Percentiles rank a stretch among this genome's conserved stretches.
These are phyloP conservation scores for Chlorella sp. DNA, from an alignment of 139 green algal species.

Conservation along the genomic window DNA sequence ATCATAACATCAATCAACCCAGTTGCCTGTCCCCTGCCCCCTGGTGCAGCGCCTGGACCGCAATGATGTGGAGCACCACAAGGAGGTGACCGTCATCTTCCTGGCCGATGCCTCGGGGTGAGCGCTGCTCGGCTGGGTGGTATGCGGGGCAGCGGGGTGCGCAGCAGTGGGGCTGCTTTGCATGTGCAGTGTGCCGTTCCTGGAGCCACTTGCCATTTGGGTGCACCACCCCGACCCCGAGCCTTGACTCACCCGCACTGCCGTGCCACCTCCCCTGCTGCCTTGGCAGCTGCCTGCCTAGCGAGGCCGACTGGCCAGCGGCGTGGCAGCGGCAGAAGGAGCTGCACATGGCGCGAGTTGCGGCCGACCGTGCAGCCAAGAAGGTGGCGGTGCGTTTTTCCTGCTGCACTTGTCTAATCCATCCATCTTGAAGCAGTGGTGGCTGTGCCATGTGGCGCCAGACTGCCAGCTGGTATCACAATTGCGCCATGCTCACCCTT, in stretches of 20 bases:
- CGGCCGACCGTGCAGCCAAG: conserved; percentile 36
- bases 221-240: too few species aligned
- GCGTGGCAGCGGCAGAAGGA: conserved; percentile 57
- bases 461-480: too few species aligned
- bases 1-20: too few species aligned
- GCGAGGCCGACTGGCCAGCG: conserved; percentile 51
- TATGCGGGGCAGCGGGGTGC: neutral
- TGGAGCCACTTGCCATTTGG: too few species aligned
- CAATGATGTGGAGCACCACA: conserved; percentile 32
- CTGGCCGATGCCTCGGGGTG: conserved; percentile 50
- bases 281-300: conserved; percentile 49
- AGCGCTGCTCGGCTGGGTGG: neutral
- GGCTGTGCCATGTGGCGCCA: too few species aligned
- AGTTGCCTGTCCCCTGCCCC: too few species aligned
- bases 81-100: conserved; percentile 71
- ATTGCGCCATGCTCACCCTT: too few species aligned
- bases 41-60: conserved; percentile 29
- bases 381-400: conserved; percentile 19
- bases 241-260: neutral
- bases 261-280: neutral
- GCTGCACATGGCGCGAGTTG: conserved; percentile 39
- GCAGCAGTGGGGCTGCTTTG: too few species aligned
- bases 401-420: too few species aligned
- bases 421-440: too few species aligned
- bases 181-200: too few species aligned